phyloP scores from a whole-genome alignment of 768 basidiomycete genomes.

The Russula lepida region DNA sequence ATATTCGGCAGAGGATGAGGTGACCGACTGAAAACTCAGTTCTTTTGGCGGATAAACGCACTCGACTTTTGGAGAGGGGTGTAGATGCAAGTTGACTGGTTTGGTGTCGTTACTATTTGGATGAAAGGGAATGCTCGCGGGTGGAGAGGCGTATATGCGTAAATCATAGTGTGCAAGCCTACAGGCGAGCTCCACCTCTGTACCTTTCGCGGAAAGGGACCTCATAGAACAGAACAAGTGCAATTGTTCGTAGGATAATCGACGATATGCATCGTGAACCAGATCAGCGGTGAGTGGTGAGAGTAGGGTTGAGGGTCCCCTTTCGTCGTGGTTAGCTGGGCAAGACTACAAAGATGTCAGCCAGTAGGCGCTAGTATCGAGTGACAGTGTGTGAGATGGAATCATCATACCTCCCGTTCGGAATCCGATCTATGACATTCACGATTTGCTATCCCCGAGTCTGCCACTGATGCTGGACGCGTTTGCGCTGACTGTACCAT shows the following conservation, averaged over 20 bases:
- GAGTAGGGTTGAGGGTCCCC: background rate
- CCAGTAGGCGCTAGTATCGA: background rate
- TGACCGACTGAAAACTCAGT: background rate
- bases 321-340: background rate
- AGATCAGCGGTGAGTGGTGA: conserved; percentile 28
- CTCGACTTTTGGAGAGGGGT: background rate
- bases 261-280: conserved; percentile 62
- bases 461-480: conserved; percentile 15
- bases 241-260: conserved; percentile 58
- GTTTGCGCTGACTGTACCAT: conserved; percentile 14
- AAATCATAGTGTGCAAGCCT: conserved; percentile 70
- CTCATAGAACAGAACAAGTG: conserved; percentile 68
- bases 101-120: conserved; percentile 1
- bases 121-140: conserved; percentile 22
- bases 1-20: background rate
- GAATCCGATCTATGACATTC: conserved; percentile 7
- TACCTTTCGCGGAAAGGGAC: conserved; percentile 56
- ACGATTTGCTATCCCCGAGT: conserved; percentile 1
- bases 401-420: conserved; percentile 7
- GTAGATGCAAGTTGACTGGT: background rate
- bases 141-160: conserved; percentile 58
- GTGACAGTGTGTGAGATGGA: background rate
- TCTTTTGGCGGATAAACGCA: background rate
- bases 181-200: conserved; percentile 55
- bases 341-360: background rate